Evolutionary conservation across 805 yeast genomes (phyloP), one percentile per base, ranked within the genome.

Genomic region (Candida lessepsii): DNA sequence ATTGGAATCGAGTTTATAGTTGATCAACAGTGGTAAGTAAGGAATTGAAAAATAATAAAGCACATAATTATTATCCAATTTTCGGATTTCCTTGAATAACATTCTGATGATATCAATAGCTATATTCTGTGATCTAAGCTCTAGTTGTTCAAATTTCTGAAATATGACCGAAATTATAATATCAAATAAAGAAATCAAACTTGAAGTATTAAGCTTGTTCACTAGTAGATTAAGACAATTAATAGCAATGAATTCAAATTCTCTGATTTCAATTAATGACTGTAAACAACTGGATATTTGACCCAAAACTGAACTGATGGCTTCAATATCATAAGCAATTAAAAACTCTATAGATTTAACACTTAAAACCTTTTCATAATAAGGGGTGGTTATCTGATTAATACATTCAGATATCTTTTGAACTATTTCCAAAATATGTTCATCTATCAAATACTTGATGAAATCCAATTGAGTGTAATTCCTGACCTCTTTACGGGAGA

Each of bases 261-360:
- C 79, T 0, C 72, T 63, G 14, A 73, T 75, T 28, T 82, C 89
- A 16, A 90, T 60, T 0, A 91, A 82, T 1, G 89, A 80, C 54
- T 88, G 96, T 9, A 91, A 63, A 51, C 95, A 85, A 2, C 95
- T 84, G 44, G 87, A 83, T 4, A 91, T 77, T 56, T 90, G 98
- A 0, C 96, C 95, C 25, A 85, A 60, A 0, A 87, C 86, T 27
- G 68, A 58, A 2, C 68, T 53, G 0, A 66, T 63, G 2, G 85
- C 76, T 4, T 78, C 74, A 21, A 85, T 75, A 11, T 80, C 69
- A 18, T 71, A 65, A 30, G 72, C 68, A 5, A 86, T 77, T 17
- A 91, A 61, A 42, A 83, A 77, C 27, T 81, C 77, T 21, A 91
- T 75, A 1, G 96, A 96, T 41, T 78, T 68, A 2, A 91, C 70